Percentiles rank a stretch among this genome's conserved stretches.
These are phyloP conservation scores for Fraxinus sp. DNA, from an alignment of 305 asterid species.

Conservation along the genomic window DNA sequence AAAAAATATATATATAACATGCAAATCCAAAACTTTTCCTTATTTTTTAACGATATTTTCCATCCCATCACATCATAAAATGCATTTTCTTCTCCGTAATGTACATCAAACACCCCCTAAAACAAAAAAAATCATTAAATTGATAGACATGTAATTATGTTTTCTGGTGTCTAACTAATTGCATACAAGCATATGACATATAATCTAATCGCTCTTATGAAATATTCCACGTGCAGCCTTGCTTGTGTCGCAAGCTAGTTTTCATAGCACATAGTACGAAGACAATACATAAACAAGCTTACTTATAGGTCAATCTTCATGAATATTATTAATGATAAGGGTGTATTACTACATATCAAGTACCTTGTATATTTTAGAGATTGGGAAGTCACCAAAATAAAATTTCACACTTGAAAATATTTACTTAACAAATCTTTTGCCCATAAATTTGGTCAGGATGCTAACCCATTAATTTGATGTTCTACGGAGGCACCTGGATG, in stretches of 20 bases:
- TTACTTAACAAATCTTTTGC: background rate
- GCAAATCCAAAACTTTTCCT: too few species aligned
- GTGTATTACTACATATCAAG: background rate
- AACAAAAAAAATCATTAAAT: background rate
- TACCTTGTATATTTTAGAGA: background rate
- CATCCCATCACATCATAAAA: too few species aligned
- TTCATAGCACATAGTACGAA: background rate
- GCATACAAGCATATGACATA: background rate
- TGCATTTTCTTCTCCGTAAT: too few species aligned
- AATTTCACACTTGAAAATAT: background rate
- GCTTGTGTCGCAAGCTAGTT: background rate
- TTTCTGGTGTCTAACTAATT: background rate
- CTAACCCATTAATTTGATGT: slow-evolving; percentile 49
- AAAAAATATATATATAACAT: too few species aligned
- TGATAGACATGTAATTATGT: background rate
- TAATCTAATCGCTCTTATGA: background rate
- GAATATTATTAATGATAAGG: background rate
- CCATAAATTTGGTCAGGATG: background rate
- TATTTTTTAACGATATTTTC: too few species aligned
- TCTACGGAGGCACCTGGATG: slow-evolving; percentile 49
- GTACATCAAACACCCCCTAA: too few species aligned
- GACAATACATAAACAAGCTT: background rate
- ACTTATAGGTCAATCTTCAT: background rate
- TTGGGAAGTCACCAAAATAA: background rate
- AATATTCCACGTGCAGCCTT: background rate